Base-by-base conservation (phyloP, 1,284 basidiomycete genomes). In the Somion occarium region DNA sequence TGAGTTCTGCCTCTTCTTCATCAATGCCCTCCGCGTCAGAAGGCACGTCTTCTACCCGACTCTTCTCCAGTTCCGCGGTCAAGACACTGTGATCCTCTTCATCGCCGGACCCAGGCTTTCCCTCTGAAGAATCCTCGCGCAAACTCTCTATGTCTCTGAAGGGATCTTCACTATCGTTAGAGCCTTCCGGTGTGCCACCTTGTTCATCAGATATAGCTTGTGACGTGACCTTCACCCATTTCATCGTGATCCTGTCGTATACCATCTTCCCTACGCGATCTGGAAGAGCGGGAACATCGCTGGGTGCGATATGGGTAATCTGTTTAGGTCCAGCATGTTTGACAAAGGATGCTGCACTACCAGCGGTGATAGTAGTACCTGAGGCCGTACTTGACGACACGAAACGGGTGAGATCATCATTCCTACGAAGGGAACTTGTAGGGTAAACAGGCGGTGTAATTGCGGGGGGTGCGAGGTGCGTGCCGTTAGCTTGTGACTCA, bases 141-240 rank as follows among this genome's bases (percentile, higher is more conserved):
- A 92, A 65, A 59, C 90, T 92, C 63, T 94, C 92, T 52, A 95
- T 87, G 57, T 93, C 91, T 44, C 80, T 80, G 68, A 94, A 94
- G 18, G 88, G 85, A 70, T 93, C 92, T 56, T 88, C 89, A 59
- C 87, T 92, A 51, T 79, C 79, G 42, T 75, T 80, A 19, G 55
- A 60, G 11, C 58, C 64, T 49, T 54, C 58, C 48, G 73, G 79
- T 22, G 70, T 70, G 15, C 71, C 70, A 13, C 65, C 63, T 24
- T 62, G 64, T 39, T 73, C 73, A 27, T 57, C 55, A 25, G 52
- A 45, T 22, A 51, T 67, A 53, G 63, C 73, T 42, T 63, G 68
- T 18, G 66, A 72, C 7, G 69, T 78, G 38, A 69, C 81, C 67
- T 85, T 87, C 45, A 93, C 82, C 93, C 93, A 97, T 56, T 80